A percentile compares a stretch with the other conserved stretches of the same genome.
Evolutionary conservation across 2,329 filamentous ascomycete species (phyloP).

Genomic region (Beauveria pseudobassiana): DNA sequence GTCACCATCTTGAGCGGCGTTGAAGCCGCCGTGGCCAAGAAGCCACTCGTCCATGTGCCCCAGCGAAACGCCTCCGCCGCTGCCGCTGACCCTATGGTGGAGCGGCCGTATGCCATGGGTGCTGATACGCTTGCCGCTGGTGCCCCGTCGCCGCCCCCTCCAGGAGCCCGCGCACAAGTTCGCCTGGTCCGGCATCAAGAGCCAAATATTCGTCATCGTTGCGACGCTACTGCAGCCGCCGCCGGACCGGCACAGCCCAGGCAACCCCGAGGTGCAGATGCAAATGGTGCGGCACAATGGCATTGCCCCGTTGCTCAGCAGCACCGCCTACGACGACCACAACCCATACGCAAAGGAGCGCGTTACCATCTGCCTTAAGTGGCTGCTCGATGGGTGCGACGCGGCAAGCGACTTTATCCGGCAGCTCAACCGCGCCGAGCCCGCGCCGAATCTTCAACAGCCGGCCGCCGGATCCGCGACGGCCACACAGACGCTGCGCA

Average conservation of each 20-base stretch:
- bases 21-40: slow-evolving; percentile 81
- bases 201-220: slow-evolving; percentile 83
- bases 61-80: slow-evolving; percentile 21
- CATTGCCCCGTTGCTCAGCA: slow-evolving; percentile 80
- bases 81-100: slow-evolving; percentile 41
- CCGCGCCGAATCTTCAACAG: slow-evolving; percentile 31
- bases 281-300: slow-evolving; percentile 82
- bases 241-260: slow-evolving; percentile 48
- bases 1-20: slow-evolving; percentile 80
- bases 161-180: slow-evolving; percentile 59
- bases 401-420: slow-evolving; percentile 66
- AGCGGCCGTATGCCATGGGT: slow-evolving; percentile 51
- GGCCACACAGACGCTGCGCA: slow-evolving; percentile 35
- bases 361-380: slow-evolving; percentile 82
- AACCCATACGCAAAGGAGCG: slow-evolving; percentile 93
- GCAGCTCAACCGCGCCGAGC: slow-evolving; percentile 46
- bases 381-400: slow-evolving; percentile 66
- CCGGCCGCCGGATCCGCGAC: slow-evolving; percentile 26
- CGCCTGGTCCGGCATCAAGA: slow-evolving; percentile 72
- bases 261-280: slow-evolving; percentile 70
- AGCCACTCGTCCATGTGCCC: slow-evolving; percentile 50
- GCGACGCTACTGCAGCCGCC: slow-evolving; percentile 85
- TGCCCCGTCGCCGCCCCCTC: slow-evolving; percentile 39
- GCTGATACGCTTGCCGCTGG: slow-evolving; percentile 19
- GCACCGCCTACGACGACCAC: slow-evolving; percentile 84